Conservation (phyloP, 2,329 filamentous ascomycete species). For the Dactylellina parvicollis region DNA sequence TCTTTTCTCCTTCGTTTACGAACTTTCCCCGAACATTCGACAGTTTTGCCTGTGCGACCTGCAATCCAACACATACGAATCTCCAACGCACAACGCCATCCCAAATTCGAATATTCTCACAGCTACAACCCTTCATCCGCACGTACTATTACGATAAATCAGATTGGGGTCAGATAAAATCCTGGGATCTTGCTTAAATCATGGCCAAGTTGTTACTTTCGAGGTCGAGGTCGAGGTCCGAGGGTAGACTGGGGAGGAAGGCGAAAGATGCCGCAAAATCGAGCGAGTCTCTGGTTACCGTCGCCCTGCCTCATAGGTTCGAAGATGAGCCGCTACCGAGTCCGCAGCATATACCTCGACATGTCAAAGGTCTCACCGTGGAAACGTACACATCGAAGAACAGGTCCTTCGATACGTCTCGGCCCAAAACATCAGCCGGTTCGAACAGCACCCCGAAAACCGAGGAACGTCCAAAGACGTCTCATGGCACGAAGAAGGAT, state of each 20-base stretch:
- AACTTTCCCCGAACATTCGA: no score
- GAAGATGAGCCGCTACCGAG: slow-evolving; percentile 35
- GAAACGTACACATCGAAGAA: slow-evolving; percentile 28
- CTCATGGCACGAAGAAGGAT: slow-evolving; percentile 38
- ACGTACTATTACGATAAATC: not conserved
- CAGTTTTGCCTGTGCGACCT: no score
- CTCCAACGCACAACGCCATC: not conserved
- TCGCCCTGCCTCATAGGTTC: slow-evolving; percentile 17
- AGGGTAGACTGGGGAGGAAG: slow-evolving; percentile 33
- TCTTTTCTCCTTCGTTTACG: no score
- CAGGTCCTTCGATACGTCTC: slow-evolving; percentile 35
- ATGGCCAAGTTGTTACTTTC: slow-evolving; percentile 52
- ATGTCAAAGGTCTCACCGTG: slow-evolving; percentile 18
- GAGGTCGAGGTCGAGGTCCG: slow-evolving; percentile 45
- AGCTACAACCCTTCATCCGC: not conserved
- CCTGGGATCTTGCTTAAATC: no score
- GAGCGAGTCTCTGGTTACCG: slow-evolving; percentile 23
- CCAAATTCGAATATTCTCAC: not conserved
- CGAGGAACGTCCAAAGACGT: slow-evolving; percentile 47
- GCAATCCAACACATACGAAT: no score
- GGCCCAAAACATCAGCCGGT: slow-evolving; percentile 31
- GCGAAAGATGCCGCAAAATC: slow-evolving; percentile 39
- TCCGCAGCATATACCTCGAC: slow-evolving; percentile 21
- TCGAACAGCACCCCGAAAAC: slow-evolving; percentile 2
- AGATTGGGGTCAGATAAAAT: not conserved